Percentiles rank a stretch among this genome's conserved stretches.
Conservation (phyloP, 306 rosid genomes). For the Gastrolobium bilobum region DNA sequence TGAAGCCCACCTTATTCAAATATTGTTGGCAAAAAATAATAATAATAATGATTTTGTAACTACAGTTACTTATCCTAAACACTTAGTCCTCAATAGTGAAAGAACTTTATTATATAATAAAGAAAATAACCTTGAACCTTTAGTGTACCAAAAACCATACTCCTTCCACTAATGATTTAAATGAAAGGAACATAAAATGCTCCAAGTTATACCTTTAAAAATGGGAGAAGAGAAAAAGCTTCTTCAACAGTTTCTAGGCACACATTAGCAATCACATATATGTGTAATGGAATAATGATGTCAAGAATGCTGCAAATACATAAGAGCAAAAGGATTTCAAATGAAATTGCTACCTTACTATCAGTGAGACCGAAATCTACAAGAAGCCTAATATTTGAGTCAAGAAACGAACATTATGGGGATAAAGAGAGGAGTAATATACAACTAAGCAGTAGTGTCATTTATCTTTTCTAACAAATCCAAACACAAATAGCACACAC, state of each 20-base stretch:
- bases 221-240: constrained; percentile 72
- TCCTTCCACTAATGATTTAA: not conserved
- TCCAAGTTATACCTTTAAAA: constrained; percentile 65
- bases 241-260: constrained; percentile 74
- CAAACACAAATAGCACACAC: not conserved
- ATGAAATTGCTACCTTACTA: constrained; percentile 64
- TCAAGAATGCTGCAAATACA: constrained; percentile 30
- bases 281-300: constrained; percentile 53
- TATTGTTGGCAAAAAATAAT: not conserved
- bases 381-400: constrained; percentile 63
- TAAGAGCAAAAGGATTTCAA: constrained; percentile 24
- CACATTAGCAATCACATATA: constrained; percentile 72
- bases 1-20: not conserved
- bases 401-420: constrained; percentile 53
- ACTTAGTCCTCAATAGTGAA: not conserved
- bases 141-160: not conserved
- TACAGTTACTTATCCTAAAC: not conserved
- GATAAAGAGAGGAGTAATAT: not conserved
- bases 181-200: not conserved
- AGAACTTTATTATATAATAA: not conserved
- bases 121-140: not conserved
- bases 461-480: not conserved
- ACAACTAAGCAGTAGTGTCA: not conserved
- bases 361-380: constrained; percentile 58
- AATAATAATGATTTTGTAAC: not conserved